A percentile compares a stretch with the other conserved stretches of the same genome.
phyloP scores from a whole-genome alignment of 331 rosid species.

The Saraca asoca region DNA sequence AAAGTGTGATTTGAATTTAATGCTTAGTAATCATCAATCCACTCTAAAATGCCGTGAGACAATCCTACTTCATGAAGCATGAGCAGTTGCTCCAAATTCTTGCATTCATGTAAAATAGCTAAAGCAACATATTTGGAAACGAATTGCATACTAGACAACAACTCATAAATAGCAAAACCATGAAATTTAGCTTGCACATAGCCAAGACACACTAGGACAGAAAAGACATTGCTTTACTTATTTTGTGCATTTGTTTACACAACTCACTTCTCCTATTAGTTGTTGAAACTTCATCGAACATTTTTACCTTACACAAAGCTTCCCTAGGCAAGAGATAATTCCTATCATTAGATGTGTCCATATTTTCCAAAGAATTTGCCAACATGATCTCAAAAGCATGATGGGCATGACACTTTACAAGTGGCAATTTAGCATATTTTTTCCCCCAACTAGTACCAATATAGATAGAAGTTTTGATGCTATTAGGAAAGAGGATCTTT shows the following conservation, averaged over 20 bases:
- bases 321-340: constrained; percentile 41
- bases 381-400: constrained; percentile 75
- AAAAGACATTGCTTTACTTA: constrained; percentile 47
- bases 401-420: constrained; percentile 67
- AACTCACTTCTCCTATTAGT: constrained; percentile 44
- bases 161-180: constrained; percentile 64
- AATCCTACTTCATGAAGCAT: constrained; percentile 92
- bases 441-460: constrained; percentile 71
- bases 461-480: constrained; percentile 73
- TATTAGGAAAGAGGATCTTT: constrained; percentile 74
- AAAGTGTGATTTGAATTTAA: constrained; percentile 42
- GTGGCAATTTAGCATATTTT: constrained; percentile 66
- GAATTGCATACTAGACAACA: constrained; percentile 75
- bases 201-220: constrained; percentile 67
- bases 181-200: constrained; percentile 71
- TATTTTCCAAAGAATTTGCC: constrained; percentile 52
- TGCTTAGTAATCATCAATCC: constrained; percentile 71
- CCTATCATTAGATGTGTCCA: constrained; percentile 36
- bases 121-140: constrained; percentile 67
- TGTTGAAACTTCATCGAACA: constrained; percentile 33
- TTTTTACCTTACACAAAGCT: constrained; percentile 35
- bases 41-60: constrained; percentile 71
- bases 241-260: constrained; percentile 44
- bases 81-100: constrained; percentile 58
- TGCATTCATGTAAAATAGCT: constrained; percentile 71